These are phyloP conservation scores for Diospyros lotus DNA, from an alignment of 148 eudicot species.

Conservation along the genomic window DNA sequence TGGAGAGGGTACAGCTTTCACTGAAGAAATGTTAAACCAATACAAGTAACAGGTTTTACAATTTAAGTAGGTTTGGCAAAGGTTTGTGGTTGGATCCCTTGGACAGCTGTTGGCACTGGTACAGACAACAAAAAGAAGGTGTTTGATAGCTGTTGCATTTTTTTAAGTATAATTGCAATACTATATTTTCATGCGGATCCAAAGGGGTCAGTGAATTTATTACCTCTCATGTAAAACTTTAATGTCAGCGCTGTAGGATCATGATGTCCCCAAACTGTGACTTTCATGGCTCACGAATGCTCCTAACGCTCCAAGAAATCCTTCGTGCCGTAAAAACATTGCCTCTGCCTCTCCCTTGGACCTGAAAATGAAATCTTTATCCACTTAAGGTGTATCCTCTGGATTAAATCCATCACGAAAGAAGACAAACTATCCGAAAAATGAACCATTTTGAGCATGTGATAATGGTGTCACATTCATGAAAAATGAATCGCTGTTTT, in stretches of 20 bases:
- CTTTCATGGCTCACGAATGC: constrained; percentile 76
- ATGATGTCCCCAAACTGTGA: constrained; percentile 23
- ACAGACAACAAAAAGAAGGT: neutral
- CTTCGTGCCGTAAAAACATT: constrained; percentile 90
- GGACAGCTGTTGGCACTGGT: neutral
- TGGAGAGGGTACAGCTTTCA: neutral
- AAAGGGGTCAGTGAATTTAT: too few relatives aligned
- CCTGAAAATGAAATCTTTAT: constrained; percentile 36
- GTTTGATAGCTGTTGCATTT: neutral
- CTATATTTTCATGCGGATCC: neutral
- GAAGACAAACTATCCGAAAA: neutral
- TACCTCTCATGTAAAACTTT: too few relatives aligned
- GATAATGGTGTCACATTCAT: neutral
- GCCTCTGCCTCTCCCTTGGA: constrained; percentile 96
- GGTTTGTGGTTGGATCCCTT: neutral
- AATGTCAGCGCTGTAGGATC: too few relatives aligned
- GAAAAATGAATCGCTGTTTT: neutral
- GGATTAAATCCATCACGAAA: neutral
- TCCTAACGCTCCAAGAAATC: constrained; percentile 90
- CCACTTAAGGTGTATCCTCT: constrained; percentile 6
- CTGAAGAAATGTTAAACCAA: neutral
- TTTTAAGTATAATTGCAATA: neutral
- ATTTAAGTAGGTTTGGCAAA: neutral
- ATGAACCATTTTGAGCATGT: neutral
- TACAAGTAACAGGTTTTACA: neutral